Conservation (phyloP, 306 rosid genomes). For the Nissolia schottii region DNA sequence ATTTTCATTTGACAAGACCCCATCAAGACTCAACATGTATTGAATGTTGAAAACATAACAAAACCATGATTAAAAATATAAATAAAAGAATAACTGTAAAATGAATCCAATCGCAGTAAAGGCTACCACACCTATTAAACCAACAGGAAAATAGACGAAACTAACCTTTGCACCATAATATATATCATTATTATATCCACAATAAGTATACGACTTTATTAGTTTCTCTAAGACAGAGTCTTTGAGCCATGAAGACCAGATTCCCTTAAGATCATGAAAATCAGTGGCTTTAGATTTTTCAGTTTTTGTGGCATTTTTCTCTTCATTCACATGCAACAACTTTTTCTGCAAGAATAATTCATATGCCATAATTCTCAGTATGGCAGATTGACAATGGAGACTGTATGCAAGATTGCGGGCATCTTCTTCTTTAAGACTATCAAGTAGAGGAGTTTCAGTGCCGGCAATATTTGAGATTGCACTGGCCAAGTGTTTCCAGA, state of each 20-base stretch:
- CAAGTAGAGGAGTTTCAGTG: conserved; percentile 32
- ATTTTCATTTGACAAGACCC: neutral
- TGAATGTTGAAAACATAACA: neutral
- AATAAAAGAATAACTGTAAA: neutral
- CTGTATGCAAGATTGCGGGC: conserved; percentile 48
- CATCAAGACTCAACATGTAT: conserved; percentile 1
- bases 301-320: conserved; percentile 25
- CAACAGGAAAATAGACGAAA: neutral
- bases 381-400: conserved; percentile 66
- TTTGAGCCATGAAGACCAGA: conserved; percentile 57
- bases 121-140: neutral
- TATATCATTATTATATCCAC: conserved; percentile 42
- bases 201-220: conserved; percentile 52
- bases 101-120: conserved; percentile 1
- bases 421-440: conserved; percentile 41
- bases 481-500: conserved; percentile 59
- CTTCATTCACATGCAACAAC: conserved; percentile 58
- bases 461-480: conserved; percentile 36
- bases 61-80: neutral
- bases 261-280: conserved; percentile 42
- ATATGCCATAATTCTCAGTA: conserved; percentile 68
- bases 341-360: conserved; percentile 80
- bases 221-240: conserved; percentile 59
- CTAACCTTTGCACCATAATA: conserved; percentile 67
- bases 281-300: conserved; percentile 43